Percentiles rank a stretch among this genome's conserved stretches.
Conservation (phyloP, 1,284 basidiomycete species). For the Apiotrichum siamense region DNA sequence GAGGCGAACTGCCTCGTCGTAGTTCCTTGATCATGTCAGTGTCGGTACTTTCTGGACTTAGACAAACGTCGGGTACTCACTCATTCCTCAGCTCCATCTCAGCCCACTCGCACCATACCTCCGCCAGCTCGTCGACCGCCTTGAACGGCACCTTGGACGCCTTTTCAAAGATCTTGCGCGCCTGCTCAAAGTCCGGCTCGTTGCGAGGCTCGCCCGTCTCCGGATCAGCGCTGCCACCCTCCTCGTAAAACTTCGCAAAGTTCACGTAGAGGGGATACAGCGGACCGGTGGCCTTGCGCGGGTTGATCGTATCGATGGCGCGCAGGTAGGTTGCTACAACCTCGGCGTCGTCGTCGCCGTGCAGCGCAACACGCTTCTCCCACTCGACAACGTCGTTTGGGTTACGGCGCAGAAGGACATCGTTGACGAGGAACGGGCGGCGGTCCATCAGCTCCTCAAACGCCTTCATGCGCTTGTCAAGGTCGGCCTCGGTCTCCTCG, state of each 20-base stretch:
- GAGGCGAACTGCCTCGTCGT: slow-evolving; percentile 86
- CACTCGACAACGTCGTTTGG: slow-evolving; percentile 98
- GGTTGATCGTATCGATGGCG: slow-evolving; percentile 81
- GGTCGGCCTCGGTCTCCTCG: slow-evolving; percentile 71
- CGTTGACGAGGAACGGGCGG: slow-evolving; percentile 92
- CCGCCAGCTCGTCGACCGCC: slow-evolving; percentile 94
- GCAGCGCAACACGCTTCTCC: slow-evolving; percentile 95
- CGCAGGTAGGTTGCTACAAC: slow-evolving; percentile 87
- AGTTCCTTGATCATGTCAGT: slow-evolving; percentile 63
- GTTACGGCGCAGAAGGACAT: slow-evolving; percentile 87
- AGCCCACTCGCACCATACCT: slow-evolving; percentile 99
- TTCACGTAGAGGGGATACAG: slow-evolving; percentile 86
- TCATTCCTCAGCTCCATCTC: slow-evolving; percentile 96
- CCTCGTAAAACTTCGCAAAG: slow-evolving; percentile 97
- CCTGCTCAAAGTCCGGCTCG: slow-evolving; percentile 74
- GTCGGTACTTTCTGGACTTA: background rate
- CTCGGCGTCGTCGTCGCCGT: slow-evolving; percentile 88
- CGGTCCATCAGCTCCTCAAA: slow-evolving; percentile 95
- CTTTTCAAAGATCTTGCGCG: slow-evolving; percentile 87
- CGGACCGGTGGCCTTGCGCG: slow-evolving; percentile 86
- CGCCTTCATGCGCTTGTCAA: slow-evolving; percentile 84
- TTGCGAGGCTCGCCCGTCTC: slow-evolving; percentile 56
- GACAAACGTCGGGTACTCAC: slow-evolving; percentile 52
- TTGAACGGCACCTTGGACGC: slow-evolving; percentile 87
- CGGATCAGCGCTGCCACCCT: slow-evolving; percentile 63